A percentile compares a stretch with the other conserved stretches of the same genome.
Conservation (phyloP, 768 basidiomycete species). For the Floccularia luteovirens region DNA sequence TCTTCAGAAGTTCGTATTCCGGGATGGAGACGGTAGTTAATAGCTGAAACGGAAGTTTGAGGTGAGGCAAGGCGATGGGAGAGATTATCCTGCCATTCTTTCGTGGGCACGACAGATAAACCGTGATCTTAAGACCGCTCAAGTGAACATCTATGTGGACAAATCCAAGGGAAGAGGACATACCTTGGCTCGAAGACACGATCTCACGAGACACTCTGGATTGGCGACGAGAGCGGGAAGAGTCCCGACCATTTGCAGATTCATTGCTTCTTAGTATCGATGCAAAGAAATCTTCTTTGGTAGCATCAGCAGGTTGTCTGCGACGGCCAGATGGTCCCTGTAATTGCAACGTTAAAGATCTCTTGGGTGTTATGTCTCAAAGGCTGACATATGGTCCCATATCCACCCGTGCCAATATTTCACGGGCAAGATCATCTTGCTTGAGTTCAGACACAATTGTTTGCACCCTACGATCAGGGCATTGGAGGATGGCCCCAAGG, state of each 20-base stretch:
- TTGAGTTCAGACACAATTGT: slow-evolving; percentile 54
- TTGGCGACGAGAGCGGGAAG: slow-evolving; percentile 59
- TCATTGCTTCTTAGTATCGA: slow-evolving; percentile 60
- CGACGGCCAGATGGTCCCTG: slow-evolving; percentile 67
- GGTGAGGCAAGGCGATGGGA: slow-evolving; percentile 42
- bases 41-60: slow-evolving; percentile 9
- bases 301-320: slow-evolving; percentile 51
- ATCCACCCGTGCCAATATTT: slow-evolving; percentile 72
- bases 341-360: slow-evolving; percentile 4
- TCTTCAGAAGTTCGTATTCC: slow-evolving; percentile 15
- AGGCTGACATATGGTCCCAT: slow-evolving; percentile 67
- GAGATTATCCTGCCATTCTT: slow-evolving; percentile 75
- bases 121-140: slow-evolving; percentile 51
- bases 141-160: neutral
- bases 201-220: slow-evolving; percentile 75
- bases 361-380: neutral
- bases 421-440: slow-evolving; percentile 68
- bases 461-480: slow-evolving; percentile 58
- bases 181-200: slow-evolving; percentile 64
- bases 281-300: slow-evolving; percentile 75
- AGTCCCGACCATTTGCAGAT: slow-evolving; percentile 36
- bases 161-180: neutral
- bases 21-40: slow-evolving; percentile 11
- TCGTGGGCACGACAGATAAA: slow-evolving; percentile 55
- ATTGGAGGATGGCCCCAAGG: slow-evolving; percentile 75